Conservation (phyloP, 176 grass and related monocot species). For the Eleusine coracana region DNA sequence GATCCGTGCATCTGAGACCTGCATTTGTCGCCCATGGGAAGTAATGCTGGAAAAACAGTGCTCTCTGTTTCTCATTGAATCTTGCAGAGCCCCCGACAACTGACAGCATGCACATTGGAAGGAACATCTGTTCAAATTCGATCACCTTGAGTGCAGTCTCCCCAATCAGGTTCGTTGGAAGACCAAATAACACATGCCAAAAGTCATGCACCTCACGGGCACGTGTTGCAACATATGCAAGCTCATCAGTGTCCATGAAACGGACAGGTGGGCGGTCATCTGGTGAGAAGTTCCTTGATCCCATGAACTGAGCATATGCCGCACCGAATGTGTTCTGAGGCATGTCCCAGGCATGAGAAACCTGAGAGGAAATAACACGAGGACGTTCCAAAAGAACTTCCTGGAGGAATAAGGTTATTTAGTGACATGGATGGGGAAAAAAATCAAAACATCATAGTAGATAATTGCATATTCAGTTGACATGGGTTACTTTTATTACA, state of each 20-base stretch:
- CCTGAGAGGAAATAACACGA: slow-evolving; percentile 74
- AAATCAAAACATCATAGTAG: neutral
- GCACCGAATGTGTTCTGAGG: slow-evolving; percentile 86
- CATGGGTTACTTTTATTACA: too few relatives aligned
- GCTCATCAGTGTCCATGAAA: slow-evolving; percentile 91
- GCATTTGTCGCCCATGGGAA: slow-evolving; percentile 78
- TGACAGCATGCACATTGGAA: slow-evolving; percentile 91
- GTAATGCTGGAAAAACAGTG: slow-evolving; percentile 76
- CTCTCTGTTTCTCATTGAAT: slow-evolving; percentile 80
- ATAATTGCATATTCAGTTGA: too few relatives aligned
- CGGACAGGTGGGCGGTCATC: slow-evolving; percentile 85
- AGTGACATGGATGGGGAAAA: neutral
- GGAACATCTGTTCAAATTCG: slow-evolving; percentile 94
- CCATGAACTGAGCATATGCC: slow-evolving; percentile 93
- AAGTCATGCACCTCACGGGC: slow-evolving; percentile 95
- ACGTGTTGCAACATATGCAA: slow-evolving; percentile 72
- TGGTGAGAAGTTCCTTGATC: slow-evolving; percentile 95
- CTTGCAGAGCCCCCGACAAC: slow-evolving; percentile 77
- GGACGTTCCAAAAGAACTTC: slow-evolving; percentile 85
- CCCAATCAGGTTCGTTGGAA: slow-evolving; percentile 85
- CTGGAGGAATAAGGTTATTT: slow-evolving; percentile 45
- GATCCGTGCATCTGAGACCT: slow-evolving; percentile 62
- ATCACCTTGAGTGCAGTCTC: slow-evolving; percentile 94
- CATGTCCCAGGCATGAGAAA: slow-evolving; percentile 88
- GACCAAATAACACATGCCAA: slow-evolving; percentile 91